Evolutionary conservation across 257 asterid species (phyloP), one percentile per base, ranked within the genome.

Genomic region (Nicotiana paniculata): DNA sequence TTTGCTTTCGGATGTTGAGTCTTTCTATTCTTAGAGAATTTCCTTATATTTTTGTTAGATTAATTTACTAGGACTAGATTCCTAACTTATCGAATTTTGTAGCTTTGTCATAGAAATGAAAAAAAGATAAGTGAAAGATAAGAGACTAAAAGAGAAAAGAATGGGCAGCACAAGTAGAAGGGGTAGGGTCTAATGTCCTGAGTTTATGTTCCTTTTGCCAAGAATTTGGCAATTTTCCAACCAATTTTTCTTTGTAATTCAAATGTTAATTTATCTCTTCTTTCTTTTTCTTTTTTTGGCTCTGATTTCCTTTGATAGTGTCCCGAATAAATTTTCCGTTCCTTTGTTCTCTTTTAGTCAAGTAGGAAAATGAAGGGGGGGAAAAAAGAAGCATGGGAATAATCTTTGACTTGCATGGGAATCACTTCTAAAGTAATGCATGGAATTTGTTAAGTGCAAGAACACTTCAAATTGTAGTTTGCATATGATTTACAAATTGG

Each of bases 21-120:
- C 48, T 74, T 21, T 61, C 33, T 24, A 11, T 43, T 61, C 67
- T 61, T 9, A 9, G 67, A 24, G 16, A 75, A 51, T 75, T 75
- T 28, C 28, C 43, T 26, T 13, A 24, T 13, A 12, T 74, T 61
- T 18, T 37, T 57, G 28, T 18, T 28, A 64, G 11, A 30, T 64
- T 64, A 64, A 64, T 48, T n/a, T 63, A 26, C 59, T 83, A 82
- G 79, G 88, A 89, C 82, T 61, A 59, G 84, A 81, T 78, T 90
- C 86, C 86, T 88, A 88, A 89, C 90, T 89, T 81, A n/a, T 87
- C 79, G 89, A 85, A 81, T 89, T 90, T 89, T 88, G 86, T 77
- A 74, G 84, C 57, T 13, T 61, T 28, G 10, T n/a, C 64, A 77
- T 81, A 30, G 55, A 59, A 83, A 82, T 80, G 4, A 74, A 83